Evolutionary conservation across 2,329 filamentous ascomycete genomes (phyloP), one percentile per base, ranked within the genome.

Genomic region (Penicillium sp.): DNA sequence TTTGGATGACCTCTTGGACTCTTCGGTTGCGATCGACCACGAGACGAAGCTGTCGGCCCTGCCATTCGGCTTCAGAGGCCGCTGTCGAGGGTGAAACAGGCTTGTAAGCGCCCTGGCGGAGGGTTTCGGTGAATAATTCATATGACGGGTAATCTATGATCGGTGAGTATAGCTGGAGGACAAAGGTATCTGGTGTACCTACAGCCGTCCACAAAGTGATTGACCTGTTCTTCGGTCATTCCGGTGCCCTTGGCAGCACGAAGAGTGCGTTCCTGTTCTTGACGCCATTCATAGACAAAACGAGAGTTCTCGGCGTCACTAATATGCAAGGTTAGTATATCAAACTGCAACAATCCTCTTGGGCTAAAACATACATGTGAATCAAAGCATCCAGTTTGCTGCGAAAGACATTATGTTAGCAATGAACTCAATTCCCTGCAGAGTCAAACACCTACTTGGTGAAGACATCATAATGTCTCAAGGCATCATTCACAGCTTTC

Each of bases 221-320:
- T 79, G 42, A 96, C 90, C 70, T 93, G 83, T 52, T 91, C 87
- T 62, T 90, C 87, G 1, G 85, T 88, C 92, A 96, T 96, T 29
- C 91, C 92, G 0, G 80, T 82, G 1, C 89, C 91, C 60, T 83
- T 88, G 21, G 80, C 75, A 7, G 77, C 77, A 22, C 89, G 83
- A 64, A 96, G 78, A 55, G 83, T 83, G 45, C 83, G 82, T 74
- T 96, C 92, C 74, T 96, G 91, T 75, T 96, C 81, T 63, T 86
- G 77, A 13, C 92, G 85, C 92, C 92, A 96, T 57, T 82, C 83
- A 66, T 96, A 96, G 49, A 96, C 92, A 67, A 86, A 92, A 47
- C 80, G 78, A 4, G 85, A 80, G 61, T 94, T 79, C 63, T 89
- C 83, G 5, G 92, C 89, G 66, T 96, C 87, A 52, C 78, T 81